Percentiles rank a stretch among this genome's conserved stretches.
These are phyloP conservation scores for Lactifluus volemus DNA, from an alignment of 768 basidiomycete genomes.

Conservation along the genomic window DNA sequence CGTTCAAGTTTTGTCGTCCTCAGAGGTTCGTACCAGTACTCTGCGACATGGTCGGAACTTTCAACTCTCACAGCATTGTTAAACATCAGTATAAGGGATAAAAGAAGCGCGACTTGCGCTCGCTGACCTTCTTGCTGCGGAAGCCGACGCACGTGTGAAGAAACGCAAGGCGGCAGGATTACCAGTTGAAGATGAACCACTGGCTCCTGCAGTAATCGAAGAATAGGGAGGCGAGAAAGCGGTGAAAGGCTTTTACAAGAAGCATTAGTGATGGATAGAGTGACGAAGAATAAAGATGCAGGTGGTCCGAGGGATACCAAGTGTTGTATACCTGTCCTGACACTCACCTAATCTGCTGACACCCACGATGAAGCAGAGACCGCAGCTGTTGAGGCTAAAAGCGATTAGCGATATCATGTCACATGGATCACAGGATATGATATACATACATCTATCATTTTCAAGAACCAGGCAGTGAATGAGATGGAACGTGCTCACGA, in stretches of 20 bases:
- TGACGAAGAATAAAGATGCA: conserved; percentile 45
- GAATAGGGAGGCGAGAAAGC: conserved; percentile 66
- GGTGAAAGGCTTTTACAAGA: conserved; percentile 84
- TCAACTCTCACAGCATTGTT: conserved; percentile 62
- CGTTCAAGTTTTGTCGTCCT: too few relatives aligned
- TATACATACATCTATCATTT: conserved; percentile 46
- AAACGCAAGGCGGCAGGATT: conserved; percentile 86
- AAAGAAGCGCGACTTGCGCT: conserved; percentile 63
- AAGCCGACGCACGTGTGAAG: conserved; percentile 79
- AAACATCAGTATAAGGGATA: conserved; percentile 74
- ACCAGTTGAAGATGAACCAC: conserved; percentile 28
- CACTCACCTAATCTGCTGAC: neutral
- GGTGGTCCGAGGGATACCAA: conserved; percentile 15
- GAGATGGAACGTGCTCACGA: conserved; percentile 46
- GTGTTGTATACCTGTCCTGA: neutral
- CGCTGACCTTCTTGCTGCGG: conserved; percentile 75
- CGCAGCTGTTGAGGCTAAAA: conserved; percentile 45
- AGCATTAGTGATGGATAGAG: conserved; percentile 80
- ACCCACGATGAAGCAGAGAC: conserved; percentile 60
- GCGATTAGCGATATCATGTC: conserved; percentile 47
- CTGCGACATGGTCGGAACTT: too few relatives aligned
- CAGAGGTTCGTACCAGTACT: too few relatives aligned
- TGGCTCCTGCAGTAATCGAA: conserved; percentile 36
- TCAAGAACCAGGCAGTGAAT: conserved; percentile 93
- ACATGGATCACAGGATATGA: neutral